These are phyloP conservation scores for Stenogyne calaminthoides DNA, from an alignment of 305 asterid genomes.

Conservation along the genomic window DNA sequence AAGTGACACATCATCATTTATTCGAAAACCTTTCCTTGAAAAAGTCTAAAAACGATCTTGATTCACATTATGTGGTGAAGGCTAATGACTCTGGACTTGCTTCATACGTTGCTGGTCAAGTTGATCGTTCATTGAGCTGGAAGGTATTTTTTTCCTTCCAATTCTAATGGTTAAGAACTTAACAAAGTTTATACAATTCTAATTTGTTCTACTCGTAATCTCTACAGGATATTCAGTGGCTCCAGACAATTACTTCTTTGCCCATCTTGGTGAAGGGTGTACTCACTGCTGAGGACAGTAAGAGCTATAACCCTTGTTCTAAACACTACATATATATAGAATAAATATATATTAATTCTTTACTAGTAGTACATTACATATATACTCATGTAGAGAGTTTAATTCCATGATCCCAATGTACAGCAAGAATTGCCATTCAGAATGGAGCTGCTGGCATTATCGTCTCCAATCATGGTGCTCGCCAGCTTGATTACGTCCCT, in stretches of 20 bases:
- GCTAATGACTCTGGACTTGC: conserved; percentile 87
- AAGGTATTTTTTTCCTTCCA: conserved; percentile 8
- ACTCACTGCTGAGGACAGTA: conserved; percentile 89
- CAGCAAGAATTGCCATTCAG: conserved; percentile 85
- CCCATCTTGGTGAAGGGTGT: conserved; percentile 94
- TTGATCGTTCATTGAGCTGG: conserved; percentile 73
- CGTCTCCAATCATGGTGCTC: conserved; percentile 95
- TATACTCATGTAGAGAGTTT: not conserved
- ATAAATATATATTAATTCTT: not conserved
- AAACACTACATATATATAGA: not conserved
- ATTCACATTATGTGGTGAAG: conserved; percentile 41
- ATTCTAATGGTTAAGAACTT: too few relatives aligned
- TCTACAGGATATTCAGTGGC: conserved; percentile 92
- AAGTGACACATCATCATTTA: conserved; percentile 24
- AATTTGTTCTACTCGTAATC: conserved; percentile 22
- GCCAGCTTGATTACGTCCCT: conserved; percentile 94
- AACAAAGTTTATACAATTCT: not conserved
- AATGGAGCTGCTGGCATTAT: conserved; percentile 85
- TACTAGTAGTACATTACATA: not conserved
- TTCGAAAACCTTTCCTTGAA: not conserved
- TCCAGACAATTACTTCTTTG: conserved; percentile 82
- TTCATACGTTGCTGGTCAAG: conserved; percentile 88
- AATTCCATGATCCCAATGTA: conserved; percentile 8
- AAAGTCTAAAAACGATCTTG: not conserved
- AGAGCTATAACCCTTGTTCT: conserved; percentile 14